Evolutionary conservation across 352 stramenopile genomes (phyloP).

Genomic region (Phytophthora chlamydospora): DNA sequence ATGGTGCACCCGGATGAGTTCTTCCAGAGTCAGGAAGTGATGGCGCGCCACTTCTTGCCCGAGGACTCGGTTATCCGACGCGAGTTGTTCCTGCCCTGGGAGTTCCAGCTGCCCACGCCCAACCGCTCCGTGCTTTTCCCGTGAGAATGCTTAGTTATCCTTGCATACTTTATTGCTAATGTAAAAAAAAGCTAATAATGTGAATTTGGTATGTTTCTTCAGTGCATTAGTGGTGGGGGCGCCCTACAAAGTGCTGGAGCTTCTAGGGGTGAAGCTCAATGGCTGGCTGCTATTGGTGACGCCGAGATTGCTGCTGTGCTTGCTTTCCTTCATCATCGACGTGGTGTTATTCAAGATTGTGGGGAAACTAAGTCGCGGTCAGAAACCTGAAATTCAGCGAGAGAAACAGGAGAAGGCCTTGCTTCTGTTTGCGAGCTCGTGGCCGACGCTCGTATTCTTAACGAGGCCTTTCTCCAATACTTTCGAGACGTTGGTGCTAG

Average conservation of each 20-base stretch:
- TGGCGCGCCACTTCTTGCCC: constrained; percentile 60
- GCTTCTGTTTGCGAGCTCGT: constrained; percentile 71
- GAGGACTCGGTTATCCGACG: constrained; percentile 22
- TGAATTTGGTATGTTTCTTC: constrained; percentile 3
- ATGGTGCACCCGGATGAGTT: constrained; percentile 89
- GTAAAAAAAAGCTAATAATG: neutral
- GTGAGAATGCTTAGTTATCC: constrained; percentile 35
- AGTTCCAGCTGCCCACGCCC: constrained; percentile 62
- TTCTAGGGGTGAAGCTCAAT: constrained; percentile 42
- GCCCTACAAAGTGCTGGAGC: constrained; percentile 55
- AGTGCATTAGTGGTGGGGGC: constrained; percentile 57
- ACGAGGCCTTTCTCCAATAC: constrained; percentile 86
- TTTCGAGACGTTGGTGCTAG: constrained; percentile 68
- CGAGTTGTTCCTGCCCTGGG: constrained; percentile 74
- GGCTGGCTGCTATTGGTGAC: constrained; percentile 58
- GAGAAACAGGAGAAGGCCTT: constrained; percentile 39
- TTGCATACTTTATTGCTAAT: constrained; percentile 9
- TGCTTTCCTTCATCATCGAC: constrained; percentile 66
- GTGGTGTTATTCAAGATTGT: constrained; percentile 48
- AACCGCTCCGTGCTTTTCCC: constrained; percentile 84
- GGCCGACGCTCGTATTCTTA: constrained; percentile 70
- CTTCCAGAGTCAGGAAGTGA: constrained; percentile 89
- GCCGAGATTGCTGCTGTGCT: constrained; percentile 66
- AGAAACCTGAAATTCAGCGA: constrained; percentile 20
- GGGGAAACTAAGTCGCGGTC: constrained; percentile 33